Evolutionary conservation across 441 rosid genomes (phyloP), one percentile per base, ranked within the genome.

Genomic region (Viola pubescens): DNA sequence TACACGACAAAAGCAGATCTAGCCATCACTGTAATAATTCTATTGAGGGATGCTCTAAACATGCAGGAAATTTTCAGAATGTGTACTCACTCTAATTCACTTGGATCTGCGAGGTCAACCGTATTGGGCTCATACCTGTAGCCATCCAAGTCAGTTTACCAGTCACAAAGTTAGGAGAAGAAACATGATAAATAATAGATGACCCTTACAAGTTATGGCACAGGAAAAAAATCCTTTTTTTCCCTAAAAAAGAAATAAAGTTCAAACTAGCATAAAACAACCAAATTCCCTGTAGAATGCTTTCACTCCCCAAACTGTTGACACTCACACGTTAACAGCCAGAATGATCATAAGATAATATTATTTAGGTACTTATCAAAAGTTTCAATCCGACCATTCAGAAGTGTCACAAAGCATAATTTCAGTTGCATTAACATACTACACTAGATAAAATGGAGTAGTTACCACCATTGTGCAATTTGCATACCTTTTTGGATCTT

Each of bases 121-220:
- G 99, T 94, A 76, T 94, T 90, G 67, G 99, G 97, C 79, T 94
- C 99, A 46, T 94, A 94, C 84, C 99, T 94, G 84, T 57, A 62
- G 60, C 41, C 50, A 79, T 48, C 58, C 9, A 70, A 71, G 60
- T 51, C n/a, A 53, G 48, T 54, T 58, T n/a, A 59, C 16, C 14
- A 48, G 34, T 71, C 42, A 65, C 41, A 56, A 69, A 52, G 40
- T 58, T 13, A 43, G 34, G 64, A 57, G 9, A 60, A 40, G 52
- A 56, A 11, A 14, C n/a, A 34, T 59, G 26, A 59, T 54, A 5
- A 6, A 5, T 52, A 2, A 53, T 2, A 66, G 13, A 34, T 52
- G 7, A 13, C 43, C 14, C 0, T 4, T 19, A 43, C 10, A 26
- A 37, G 0, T 0, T 45, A 16, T 48, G 16, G 16, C 6, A 48